A percentile compares a stretch with the other conserved stretches of the same genome.
Evolutionary conservation across 495 filamentous ascomycete species (phyloP).

Genomic region (Cercophora newfieldiana): DNA sequence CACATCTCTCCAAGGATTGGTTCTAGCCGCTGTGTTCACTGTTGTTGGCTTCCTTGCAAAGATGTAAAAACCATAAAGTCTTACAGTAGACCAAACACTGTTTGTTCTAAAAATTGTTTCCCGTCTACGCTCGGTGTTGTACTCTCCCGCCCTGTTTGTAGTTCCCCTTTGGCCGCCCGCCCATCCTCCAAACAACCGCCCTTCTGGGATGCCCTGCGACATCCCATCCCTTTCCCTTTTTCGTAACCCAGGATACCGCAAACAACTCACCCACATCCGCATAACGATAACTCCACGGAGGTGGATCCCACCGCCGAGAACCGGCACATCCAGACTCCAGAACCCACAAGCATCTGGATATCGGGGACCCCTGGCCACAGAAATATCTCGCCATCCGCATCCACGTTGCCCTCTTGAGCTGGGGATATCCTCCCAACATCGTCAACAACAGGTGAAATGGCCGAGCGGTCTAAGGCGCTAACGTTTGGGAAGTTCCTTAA

Average conservation of each 20-base stretch:
- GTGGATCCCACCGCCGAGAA: not conserved
- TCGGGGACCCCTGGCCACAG: too few species aligned
- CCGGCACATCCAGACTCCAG: not conserved
- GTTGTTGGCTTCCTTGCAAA: not conserved
- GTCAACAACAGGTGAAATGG: too few species aligned
- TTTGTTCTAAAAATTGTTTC: not conserved
- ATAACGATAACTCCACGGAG: not conserved
- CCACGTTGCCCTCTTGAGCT: too few species aligned
- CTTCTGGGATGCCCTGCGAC: too few species aligned
- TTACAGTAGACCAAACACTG: not conserved
- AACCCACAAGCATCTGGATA: not conserved
- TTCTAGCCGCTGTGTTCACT: not conserved
- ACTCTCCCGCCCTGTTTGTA: not conserved
- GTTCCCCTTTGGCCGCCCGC: not conserved
- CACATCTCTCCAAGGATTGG: conserved; percentile 1
- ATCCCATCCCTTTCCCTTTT: not conserved
- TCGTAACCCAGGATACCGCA: not conserved
- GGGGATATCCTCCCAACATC: too few species aligned
- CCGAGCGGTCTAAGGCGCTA: too few species aligned
- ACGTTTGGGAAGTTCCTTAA: too few species aligned
- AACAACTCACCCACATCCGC: not conserved
- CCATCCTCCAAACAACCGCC: too few species aligned
- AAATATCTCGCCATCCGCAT: too few species aligned
- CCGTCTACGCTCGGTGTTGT: not conserved
- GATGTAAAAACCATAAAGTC: conserved; percentile 3